phyloP scores from a whole-genome alignment of 192 early-diverging fungal species.

The Coemansia sp. region DNA sequence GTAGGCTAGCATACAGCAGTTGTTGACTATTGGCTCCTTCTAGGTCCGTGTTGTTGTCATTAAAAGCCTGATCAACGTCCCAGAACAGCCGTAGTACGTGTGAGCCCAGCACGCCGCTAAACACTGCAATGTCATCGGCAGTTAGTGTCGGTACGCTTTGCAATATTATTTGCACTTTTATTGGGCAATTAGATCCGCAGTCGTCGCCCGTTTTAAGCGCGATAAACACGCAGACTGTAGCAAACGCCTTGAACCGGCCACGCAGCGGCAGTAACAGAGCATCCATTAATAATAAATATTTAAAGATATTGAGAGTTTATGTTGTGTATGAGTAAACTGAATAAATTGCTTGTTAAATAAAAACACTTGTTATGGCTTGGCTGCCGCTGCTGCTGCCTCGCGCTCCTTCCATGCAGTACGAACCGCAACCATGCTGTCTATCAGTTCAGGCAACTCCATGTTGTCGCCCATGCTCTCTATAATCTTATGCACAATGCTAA shows the following conservation, averaged over 20 bases:
- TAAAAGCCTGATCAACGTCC: neutral
- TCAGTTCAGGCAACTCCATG: constrained; percentile 46
- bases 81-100: constrained; percentile 18
- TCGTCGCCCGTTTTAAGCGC: neutral
- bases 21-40: too few relatives aligned
- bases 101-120: constrained; percentile 16
- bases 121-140: constrained; percentile 14
- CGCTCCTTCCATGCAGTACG: constrained; percentile 30
- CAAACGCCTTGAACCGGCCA: constrained; percentile 21
- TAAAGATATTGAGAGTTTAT: too few relatives aligned
- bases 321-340: too few relatives aligned
- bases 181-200: neutral
- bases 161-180: constrained; percentile 2
- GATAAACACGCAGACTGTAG: constrained; percentile 27
- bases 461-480: constrained; percentile 70
- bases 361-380: constrained; percentile 4
- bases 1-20: neutral
- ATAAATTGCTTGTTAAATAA: neutral
- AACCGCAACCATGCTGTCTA: neutral
- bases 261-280: neutral
- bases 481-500: constrained; percentile 59
- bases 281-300: neutral
- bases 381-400: neutral
- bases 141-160: constrained; percentile 4
- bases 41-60: neutral